Conservation (phyloP, 306 rosid genomes). For the Begonia fuchsioides region DNA sequence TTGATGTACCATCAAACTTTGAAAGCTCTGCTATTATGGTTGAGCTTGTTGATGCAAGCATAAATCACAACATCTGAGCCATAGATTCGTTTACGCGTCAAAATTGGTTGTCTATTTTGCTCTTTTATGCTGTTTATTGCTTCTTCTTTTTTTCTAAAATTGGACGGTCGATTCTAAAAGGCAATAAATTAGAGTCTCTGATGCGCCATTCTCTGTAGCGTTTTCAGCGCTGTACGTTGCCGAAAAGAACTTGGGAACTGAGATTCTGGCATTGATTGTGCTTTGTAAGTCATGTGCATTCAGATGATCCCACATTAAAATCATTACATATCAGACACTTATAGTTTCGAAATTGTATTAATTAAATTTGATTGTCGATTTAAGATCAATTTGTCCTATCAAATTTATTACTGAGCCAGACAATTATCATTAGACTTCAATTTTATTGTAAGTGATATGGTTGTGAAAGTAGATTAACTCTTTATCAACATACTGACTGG, state of each 20-base stretch:
- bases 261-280: slow-evolving; percentile 48
- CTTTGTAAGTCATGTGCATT: slow-evolving; percentile 35
- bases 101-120: too few species aligned
- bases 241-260: slow-evolving; percentile 41
- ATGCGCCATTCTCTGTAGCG: slow-evolving; percentile 33
- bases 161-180: slow-evolving; percentile 3
- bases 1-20: slow-evolving; percentile 76
- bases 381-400: too few species aligned
- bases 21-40: slow-evolving; percentile 29
- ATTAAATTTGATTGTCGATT: too few species aligned
- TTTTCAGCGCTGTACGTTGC: slow-evolving; percentile 89
- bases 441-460: too few species aligned
- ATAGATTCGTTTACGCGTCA: slow-evolving; percentile 29
- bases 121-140: too few species aligned
- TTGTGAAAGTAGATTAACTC: too few species aligned
- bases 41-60: slow-evolving; percentile 55
- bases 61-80: slow-evolving; percentile 36
- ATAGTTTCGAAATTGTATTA: too few species aligned
- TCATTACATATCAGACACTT: too few species aligned
- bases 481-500: too few species aligned
- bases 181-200: slow-evolving; percentile 99
- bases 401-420: too few species aligned
- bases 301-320: slow-evolving; percentile 35
- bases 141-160: too few species aligned
- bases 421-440: too few species aligned